Evolutionary conservation across 768 basidiomycete genomes (phyloP).

Genomic region (Cubamyces lactineus): DNA sequence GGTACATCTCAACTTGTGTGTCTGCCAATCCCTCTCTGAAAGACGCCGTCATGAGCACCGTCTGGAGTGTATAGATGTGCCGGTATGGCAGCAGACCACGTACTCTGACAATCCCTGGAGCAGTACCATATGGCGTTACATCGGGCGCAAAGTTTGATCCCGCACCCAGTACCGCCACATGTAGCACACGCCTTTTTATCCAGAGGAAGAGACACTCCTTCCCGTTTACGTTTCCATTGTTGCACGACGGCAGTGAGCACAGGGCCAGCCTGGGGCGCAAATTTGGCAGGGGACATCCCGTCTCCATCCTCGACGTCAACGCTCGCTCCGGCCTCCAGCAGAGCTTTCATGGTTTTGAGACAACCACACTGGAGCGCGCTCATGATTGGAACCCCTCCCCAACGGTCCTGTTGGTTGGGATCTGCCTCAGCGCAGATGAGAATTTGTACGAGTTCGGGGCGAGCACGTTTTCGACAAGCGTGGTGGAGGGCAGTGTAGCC

Average conservation of each 20-base stretch:
- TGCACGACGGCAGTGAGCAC: constrained; percentile 46
- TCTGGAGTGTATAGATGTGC: too few relatives aligned
- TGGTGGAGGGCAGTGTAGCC: constrained; percentile 57
- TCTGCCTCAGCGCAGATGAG: constrained; percentile 53
- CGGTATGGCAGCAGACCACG: constrained; percentile 17
- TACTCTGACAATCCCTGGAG: constrained; percentile 57
- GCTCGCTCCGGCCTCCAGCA: constrained; percentile 55
- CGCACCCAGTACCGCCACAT: constrained; percentile 36
- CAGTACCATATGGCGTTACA: constrained; percentile 57
- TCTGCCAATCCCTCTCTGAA: constrained; percentile 50
- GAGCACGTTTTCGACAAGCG: constrained; percentile 37
- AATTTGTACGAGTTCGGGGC: constrained; percentile 39
- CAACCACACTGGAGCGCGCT: constrained; percentile 11
- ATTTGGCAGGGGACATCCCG: constrained; percentile 37
- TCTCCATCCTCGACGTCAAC: constrained; percentile 46
- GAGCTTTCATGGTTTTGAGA: constrained; percentile 39
- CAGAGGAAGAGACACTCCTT: constrained; percentile 45
- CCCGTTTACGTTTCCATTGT: constrained; percentile 52
- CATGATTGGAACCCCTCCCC: constrained; percentile 48
- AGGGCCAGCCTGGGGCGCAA: constrained; percentile 44
- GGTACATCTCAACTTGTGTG: constrained; percentile 51
- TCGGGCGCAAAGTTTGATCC: constrained; percentile 46
- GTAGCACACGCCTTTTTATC: constrained; percentile 51
- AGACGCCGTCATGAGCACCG: constrained; percentile 1
- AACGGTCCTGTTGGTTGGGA: constrained; percentile 51